Base-by-base conservation (phyloP, 257 asterid species). In the Agastache rugosa region DNA sequence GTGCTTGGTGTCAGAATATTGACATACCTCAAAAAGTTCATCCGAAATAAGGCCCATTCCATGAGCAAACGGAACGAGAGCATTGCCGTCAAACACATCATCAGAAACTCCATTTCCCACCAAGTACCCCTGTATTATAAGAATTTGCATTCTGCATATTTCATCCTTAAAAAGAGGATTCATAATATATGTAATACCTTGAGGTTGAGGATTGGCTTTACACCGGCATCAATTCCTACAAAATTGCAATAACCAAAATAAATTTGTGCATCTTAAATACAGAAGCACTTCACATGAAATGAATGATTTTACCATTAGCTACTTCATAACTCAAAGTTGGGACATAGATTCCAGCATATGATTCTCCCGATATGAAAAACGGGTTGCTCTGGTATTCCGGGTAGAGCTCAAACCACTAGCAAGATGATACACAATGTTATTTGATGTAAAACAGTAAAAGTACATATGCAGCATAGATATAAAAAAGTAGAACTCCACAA, bases 21-120 rank as follows among this genome's bases (percentile, higher is more conserved):
- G 6, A 71, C 79, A 61, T 72, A 90, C 99, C 93, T 89, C 81
- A 62, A 67, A 94, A 34, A 92, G 85, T n/a, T 90, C 88, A 66
- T 94, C 95, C 3, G 98, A 87, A 58, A 94, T 92, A 27, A 94
- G 97, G 77, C 96, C 99, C 99, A 94, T 94, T 58, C 99, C 99
- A 67, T 90, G 99, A 14, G 59, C 91, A 77, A 94, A 94, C 55
- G 99, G 99, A 62, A 94, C 88, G 69, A 94, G 85, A 72, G 99
- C 96, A 83, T 94, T 94, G 34, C 96, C 98, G 19, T 94, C 99
- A 81, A 87, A 78, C 63, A 25, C 78, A 0, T 85, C 88, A 83
- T 92, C 99, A 19, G 96, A 9, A 71, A 85, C 96, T 72, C 99
- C 99, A 84, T 94, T 94, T 75, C 99, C 99, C 77, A 94, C 99